These are phyloP conservation scores for Kazachstania bromeliacearum DNA, from an alignment of 805 yeast species.

Conservation along the genomic window DNA sequence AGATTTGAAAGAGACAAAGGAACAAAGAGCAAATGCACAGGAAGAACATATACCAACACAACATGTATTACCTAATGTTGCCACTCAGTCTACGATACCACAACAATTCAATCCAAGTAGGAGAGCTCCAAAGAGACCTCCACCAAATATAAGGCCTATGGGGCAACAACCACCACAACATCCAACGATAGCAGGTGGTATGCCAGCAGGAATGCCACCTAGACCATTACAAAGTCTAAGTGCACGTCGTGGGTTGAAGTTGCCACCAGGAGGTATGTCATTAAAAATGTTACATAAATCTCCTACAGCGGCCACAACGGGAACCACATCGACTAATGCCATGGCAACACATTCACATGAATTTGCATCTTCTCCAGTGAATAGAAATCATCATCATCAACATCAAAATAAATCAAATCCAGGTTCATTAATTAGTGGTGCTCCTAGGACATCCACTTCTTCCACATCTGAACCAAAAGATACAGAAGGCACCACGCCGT, in stretches of 20 bases:
- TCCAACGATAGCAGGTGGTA: not conserved
- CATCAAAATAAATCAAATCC: conserved; percentile 17
- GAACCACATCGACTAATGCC: conserved; percentile 4
- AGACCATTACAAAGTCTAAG: conserved; percentile 65
- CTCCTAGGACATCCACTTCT: conserved; percentile 29
- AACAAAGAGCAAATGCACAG: no score
- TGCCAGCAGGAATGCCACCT: not conserved
- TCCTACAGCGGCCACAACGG: conserved; percentile 8
- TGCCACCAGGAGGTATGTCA: conserved; percentile 38
- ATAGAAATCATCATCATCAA: conserved; percentile 7
- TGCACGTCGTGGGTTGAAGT: conserved; percentile 74
- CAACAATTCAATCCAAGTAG: conserved; percentile 20
- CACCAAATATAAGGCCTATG: not conserved
- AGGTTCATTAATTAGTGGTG: conserved; percentile 23
- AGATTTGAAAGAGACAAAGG: no score
- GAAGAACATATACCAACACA: no score
- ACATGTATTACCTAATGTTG: not conserved
- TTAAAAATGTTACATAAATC: conserved; percentile 18
- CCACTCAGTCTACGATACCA: conserved; percentile 1
- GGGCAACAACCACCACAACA: not conserved
- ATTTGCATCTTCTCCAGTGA: conserved; percentile 23
- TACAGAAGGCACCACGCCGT: conserved; percentile 23
- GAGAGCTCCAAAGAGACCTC: conserved; percentile 23
- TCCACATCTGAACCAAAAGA: conserved; percentile 22
- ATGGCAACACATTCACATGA: conserved; percentile 16